Evolutionary conservation across 2,329 filamentous ascomycete species (phyloP), one percentile per base, ranked within the genome.

Genomic region (Niveomyces coronatus): DNA sequence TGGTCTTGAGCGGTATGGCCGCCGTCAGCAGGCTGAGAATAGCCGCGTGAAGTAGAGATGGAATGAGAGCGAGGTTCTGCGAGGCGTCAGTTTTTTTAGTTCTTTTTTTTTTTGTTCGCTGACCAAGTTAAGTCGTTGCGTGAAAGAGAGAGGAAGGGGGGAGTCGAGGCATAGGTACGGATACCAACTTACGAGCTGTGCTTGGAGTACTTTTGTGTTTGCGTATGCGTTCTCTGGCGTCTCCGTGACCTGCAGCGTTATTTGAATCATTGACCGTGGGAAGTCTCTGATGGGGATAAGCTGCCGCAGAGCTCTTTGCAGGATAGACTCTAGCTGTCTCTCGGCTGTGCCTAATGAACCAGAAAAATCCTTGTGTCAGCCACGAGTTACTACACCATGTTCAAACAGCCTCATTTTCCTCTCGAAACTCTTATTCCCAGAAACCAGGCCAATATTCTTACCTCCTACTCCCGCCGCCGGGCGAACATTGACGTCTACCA

Each of bases 401-500:
- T n/a, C n/a, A n/a, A n/a, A n/a, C n/a, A n/a, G n/a, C n/a, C n/a
- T n/a, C n/a, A n/a, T n/a, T n/a, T n/a, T n/a, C n/a, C n/a, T n/a
- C n/a, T n/a, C 3, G 3, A 11, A 3, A 15, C 8, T 24, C 13
- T 15, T 24, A 28, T 13, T 5, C 15, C 14, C 4, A 16, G 14
- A 30, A 17, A 16, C 16, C 4, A 3, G 3, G 19, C 18, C n/a
- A n/a, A n/a, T n/a, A 15, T 34, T 37, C 71, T 55, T 58, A 79
- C 87, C 82, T 66, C 84, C 86, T 31, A 91, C 79, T 13, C 88
- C 88, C 46, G 82, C 79, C 24, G 83, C 81, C 34, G 89, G 89
- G 57, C 91, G 78, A 47, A 98, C 76, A 55, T 89, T 79, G 41
- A 98, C 85, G 61, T 96, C 91, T 47, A 98, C 70, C 35, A 82